Evolutionary conservation across 2,329 filamentous ascomycete genomes (phyloP).

Genomic region (Penicillium rolfsii): DNA sequence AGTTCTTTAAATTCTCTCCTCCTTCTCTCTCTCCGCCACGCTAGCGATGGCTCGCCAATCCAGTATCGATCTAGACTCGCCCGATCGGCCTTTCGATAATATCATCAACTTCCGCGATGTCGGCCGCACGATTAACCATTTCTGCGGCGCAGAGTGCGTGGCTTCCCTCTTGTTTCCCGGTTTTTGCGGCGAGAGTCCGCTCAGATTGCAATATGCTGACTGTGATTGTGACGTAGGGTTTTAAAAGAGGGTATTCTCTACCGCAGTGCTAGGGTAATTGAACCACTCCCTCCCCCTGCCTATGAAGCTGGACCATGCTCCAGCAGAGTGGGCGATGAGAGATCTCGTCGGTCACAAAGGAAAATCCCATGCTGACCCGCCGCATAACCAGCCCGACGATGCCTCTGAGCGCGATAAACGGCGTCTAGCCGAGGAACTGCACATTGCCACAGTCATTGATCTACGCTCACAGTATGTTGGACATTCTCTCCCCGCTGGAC

Average conservation of each 20-base stretch:
- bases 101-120: slow-evolving; percentile 80
- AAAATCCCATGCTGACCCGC: not conserved
- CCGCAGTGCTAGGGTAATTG: slow-evolving; percentile 67
- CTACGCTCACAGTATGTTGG: slow-evolving; percentile 70
- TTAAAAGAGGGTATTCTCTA: slow-evolving; percentile 67
- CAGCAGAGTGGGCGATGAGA: not conserved
- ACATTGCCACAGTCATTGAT: slow-evolving; percentile 75
- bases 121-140: slow-evolving; percentile 66
- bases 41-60: slow-evolving; percentile 29
- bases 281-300: slow-evolving; percentile 6
- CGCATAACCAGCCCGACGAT: slow-evolving; percentile 60
- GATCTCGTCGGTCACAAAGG: no score
- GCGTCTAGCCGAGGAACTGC: slow-evolving; percentile 61
- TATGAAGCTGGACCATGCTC: not conserved
- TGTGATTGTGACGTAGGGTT: slow-evolving; percentile 34
- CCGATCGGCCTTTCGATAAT: slow-evolving; percentile 54
- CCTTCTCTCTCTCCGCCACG: not conserved
- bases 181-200: not conserved
- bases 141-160: slow-evolving; percentile 58
- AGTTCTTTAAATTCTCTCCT: not conserved
- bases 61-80: slow-evolving; percentile 40
- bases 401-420: slow-evolving; percentile 68
- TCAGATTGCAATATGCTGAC: slow-evolving; percentile 8
- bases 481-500: not conserved
- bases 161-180: not conserved